A percentile compares a stretch with the other conserved stretches of the same genome.
These are phyloP conservation scores for Populus hybrid DNA, from an alignment of 441 rosid genomes.

Conservation along the genomic window DNA sequence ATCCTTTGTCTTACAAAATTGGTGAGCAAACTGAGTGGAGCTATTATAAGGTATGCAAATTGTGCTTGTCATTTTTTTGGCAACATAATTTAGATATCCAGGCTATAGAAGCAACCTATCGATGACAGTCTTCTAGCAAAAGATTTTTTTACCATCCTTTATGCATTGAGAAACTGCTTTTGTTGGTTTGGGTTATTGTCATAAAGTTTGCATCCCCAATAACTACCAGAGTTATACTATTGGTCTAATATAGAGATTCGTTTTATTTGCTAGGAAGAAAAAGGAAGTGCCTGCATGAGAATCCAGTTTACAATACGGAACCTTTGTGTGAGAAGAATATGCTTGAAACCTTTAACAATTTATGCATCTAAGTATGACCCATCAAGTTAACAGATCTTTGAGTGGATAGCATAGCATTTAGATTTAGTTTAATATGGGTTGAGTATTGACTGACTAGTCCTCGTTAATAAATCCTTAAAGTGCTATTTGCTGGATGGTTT, in stretches of 20 bases:
- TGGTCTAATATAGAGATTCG: neutral
- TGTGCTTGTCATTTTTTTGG: neutral
- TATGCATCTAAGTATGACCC: neutral
- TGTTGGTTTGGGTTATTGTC: neutral
- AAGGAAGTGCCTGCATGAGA: neutral
- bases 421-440: neutral
- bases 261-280: neutral
- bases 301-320: neutral
- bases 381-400: neutral
- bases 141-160: neutral
- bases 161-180: neutral
- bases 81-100: neutral
- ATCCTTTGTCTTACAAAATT: conserved; percentile 80
- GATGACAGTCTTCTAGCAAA: neutral
- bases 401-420: neutral
- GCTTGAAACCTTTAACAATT: neutral
- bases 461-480: neutral
- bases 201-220: neutral
- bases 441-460: neutral
- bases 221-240: neutral
- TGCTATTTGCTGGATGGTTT: neutral
- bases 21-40: conserved; percentile 78
- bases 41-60: conserved; percentile 76
- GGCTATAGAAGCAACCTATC: neutral
- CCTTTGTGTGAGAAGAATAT: neutral